Evolutionary conservation across 352 stramenopile species (phyloP), one percentile per base, ranked within the genome.

Genomic region (Globisporangium cylindrosporum): DNA sequence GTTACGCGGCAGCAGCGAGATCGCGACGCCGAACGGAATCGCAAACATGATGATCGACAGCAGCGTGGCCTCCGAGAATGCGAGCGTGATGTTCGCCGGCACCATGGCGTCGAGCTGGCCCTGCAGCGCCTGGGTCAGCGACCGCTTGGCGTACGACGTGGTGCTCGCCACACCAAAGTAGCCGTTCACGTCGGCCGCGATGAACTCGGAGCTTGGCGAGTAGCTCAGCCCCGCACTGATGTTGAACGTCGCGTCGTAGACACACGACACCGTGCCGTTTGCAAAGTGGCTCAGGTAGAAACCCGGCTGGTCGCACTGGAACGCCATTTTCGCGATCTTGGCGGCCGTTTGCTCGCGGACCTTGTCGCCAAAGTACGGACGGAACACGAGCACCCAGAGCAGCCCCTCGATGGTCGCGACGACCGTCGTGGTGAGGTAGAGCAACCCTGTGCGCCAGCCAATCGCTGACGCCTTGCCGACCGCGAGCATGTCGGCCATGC

Each of bases 41-140:
- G 72, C 74, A 62, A 88, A 88, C 67, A 64, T 79, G 60, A 86
- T 74, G 67, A 88, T 80, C 38, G 74, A 79, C 14, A 82, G 70
- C 65, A 87, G 27, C 12, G 73, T 73, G 27, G 66, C 71, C 14
- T 83, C 64, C 1, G 70, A 59, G 57, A 87, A 85, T 3, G 77
- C 73, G 0, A 36, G 38, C 1, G 71, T 77, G 64, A 87, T 75
- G 68, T 84, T 87, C 51, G 36, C 55, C 4, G 79, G 77, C 24
- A 87, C 77, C 1, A 87, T 66, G 18, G 72, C 63, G 32, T 81
- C 24, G 12, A 83, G 46, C 24, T 80, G 71, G 53, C 57, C 53
- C 38, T 81, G 69, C 2, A 82, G 46, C 6, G 69, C 68, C 25
- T 77, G 55, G 0, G 68, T 70, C 25, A 83, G 55, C 29, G 71